phyloP scores from a whole-genome alignment of 2,329 filamentous ascomycete species.

The Dendrostoma leiphaemia region DNA sequence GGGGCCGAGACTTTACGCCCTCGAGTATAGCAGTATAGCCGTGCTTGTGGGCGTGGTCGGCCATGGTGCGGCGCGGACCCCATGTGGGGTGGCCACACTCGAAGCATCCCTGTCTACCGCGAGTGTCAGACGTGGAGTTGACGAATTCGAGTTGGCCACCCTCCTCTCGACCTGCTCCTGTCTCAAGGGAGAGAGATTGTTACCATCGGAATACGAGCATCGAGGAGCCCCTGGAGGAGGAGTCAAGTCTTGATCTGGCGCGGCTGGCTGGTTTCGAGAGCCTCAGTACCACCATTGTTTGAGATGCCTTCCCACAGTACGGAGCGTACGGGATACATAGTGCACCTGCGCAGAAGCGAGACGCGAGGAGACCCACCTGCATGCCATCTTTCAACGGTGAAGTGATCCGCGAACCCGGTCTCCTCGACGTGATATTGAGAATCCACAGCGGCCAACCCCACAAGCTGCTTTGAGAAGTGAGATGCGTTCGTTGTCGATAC shows the following conservation, averaged over 20 bases:
- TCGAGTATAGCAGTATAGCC: no score
- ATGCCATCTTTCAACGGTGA: background rate
- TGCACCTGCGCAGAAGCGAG: conserved; percentile 6
- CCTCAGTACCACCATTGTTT: no score
- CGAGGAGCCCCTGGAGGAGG: background rate
- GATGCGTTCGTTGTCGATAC: background rate
- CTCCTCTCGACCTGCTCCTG: background rate
- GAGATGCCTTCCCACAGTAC: no score
- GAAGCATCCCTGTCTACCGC: conserved; percentile 12
- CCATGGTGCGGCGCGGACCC: conserved; percentile 8
- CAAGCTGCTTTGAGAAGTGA: background rate
- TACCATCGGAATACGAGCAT: background rate
- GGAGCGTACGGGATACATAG: no score
- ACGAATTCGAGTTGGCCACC: conserved; percentile 11
- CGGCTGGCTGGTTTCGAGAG: no score
- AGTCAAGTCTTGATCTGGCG: background rate
- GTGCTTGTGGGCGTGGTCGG: background rate
- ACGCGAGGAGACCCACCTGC: conserved; percentile 6
- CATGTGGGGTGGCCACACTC: conserved; percentile 7
- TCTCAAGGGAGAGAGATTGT: background rate
- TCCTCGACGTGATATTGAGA: background rate
- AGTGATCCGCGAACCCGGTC: background rate
- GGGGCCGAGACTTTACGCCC: background rate
- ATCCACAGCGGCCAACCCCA: background rate
- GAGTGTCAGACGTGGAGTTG: conserved; percentile 16